Base-by-base conservation (phyloP, 495 filamentous ascomycete genomes). In the Beverwykella pulmonaria region DNA sequence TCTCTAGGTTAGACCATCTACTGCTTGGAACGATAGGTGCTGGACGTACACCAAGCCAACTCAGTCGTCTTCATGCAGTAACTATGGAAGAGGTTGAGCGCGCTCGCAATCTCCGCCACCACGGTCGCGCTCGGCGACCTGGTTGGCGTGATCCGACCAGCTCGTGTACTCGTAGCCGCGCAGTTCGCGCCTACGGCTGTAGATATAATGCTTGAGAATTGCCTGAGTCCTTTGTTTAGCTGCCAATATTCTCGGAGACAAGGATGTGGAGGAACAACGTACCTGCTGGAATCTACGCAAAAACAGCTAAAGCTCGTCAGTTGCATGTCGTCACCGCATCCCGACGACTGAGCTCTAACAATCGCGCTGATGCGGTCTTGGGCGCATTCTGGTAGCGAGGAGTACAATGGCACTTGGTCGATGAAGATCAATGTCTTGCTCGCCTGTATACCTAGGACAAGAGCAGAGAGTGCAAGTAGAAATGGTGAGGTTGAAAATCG, bases 271-370 rank as follows among this genome's bases (percentile, higher is more conserved):
- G 25, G 25, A 25, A 19, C 12, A 8, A 50, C 20, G 25, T 30
- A 30, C 26, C 17, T 25, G 50, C 50, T 30, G 7, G 26, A 53
- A 6, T 53, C 12, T 27, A 53, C 15, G n/a, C 50, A 53, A 27
- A 53, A 53, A 30, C 50, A 53, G 9, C 22, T 26, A 25, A 53
- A 53, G 25, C 50, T 53, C 23, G 50, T 53, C 50, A 53, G n/a
- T 17, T 23, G 3, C 50, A 25, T 23, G 25, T 53, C 25, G 25
- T 53, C 50, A 20, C 50, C 50, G 25, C 50, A 53, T 17, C 50
- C 50, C 12, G 22, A 26, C 7, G 20, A 53, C 23, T 53, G 50
- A 7, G 50, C 50, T 2, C 50, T 6, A 17, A 53, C 50, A 53
- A 53, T 53, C 8, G 50, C 25, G 23, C 50, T 53, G 20, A 53